Evolutionary conservation across 2,329 filamentous ascomycete species (phyloP), one percentile per base, ranked within the genome.

Genomic region (Botrytis fragariae): DNA sequence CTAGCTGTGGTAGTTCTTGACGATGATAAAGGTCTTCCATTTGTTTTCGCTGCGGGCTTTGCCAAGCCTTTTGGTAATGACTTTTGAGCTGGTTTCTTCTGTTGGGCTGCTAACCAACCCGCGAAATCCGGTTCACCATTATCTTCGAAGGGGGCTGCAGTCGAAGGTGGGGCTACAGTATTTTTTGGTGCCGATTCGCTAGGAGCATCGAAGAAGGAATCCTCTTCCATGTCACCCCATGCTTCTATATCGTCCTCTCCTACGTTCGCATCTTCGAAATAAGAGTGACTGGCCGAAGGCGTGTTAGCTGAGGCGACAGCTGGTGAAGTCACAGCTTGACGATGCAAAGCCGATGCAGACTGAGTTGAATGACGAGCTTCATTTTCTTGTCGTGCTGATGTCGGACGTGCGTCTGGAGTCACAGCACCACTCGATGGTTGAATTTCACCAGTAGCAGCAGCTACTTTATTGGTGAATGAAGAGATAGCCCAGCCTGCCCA

Each of bases 401-500:
- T 77, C 3, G 83, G 80, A 37, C 84, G 84, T 22, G 83, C 83
- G 32, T 86, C 83, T 20, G 84, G 80, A 0, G 83, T 79, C 4
- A 84, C 79, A 3, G 83, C 81, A 74, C 86, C 86, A 71, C 85
- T 83, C 44, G 81, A 82, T 65, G 84, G 20, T 80, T 95, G 87
- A 76, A 99, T 99, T 73, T 98, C 92, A 29, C 96, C 96, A 14
- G 92, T 92, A 0, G 94, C 94, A 0, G 92, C 84, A 2, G 93
- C 91, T 20, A 98, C 82, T 79, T 97, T 98, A 83, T 98, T 98
- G 2, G 96, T 98, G 81, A 99, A 99, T 1, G 94, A 98, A 0
- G 96, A 98, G 72, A 99, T 98, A 1, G 96, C 96, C 96, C 96
- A 99, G 20, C 96, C 96, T 1, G 96, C 90, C 96, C 96, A 98